Evolutionary conservation across 2,329 filamentous ascomycete genomes (phyloP), one percentile per base, ranked within the genome.

Genomic region (Aspergillus bombycis): DNA sequence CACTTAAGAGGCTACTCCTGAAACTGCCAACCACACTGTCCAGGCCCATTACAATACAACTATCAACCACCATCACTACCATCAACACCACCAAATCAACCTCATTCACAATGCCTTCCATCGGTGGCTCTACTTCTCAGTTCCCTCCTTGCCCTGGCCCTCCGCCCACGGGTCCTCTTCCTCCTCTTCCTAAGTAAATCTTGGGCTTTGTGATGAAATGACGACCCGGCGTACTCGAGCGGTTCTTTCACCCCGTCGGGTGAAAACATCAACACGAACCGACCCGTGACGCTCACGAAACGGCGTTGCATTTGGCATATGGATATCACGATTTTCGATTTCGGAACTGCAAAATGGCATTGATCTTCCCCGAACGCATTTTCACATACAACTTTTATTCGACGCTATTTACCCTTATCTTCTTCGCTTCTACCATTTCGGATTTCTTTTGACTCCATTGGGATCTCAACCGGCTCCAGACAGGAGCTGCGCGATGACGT

Each of bases 81-180:
- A 50, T 38, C 21, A 59, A 52, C 58, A 63, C 54, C 57, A 61
- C 48, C 34, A 38, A 43, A 61, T 56, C 36, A 43, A 57, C 41
- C 54, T 58, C 21, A 26, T 34, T 57, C 71, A 75, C 63, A 59
- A 77, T 77, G 75, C 75, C 75, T 77, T 77, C 75, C 63, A 62
- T 76, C 70, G 73, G 66, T 64, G 67, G 72, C 57, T 65, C 71
- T 61, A 62, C 68, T 52, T 74, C 75, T 71, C 74, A 76, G 58
- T 77, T 78, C 67, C 76, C 76, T 73, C 76, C 76, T 60, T 78
- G 76, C 71, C 76, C 76, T 6, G 76, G 76, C 45, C 76, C 76
- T 68, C 76, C 76, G 59, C 76, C 76, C 58, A 77, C 76, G 74
- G 76, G 76, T 58, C 76, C 76, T 72, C 71, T 78, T 32, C 76